These are phyloP conservation scores for Phenoliferia sp. DNA, from an alignment of 1,284 basidiomycete genomes.

Conservation along the genomic window DNA sequence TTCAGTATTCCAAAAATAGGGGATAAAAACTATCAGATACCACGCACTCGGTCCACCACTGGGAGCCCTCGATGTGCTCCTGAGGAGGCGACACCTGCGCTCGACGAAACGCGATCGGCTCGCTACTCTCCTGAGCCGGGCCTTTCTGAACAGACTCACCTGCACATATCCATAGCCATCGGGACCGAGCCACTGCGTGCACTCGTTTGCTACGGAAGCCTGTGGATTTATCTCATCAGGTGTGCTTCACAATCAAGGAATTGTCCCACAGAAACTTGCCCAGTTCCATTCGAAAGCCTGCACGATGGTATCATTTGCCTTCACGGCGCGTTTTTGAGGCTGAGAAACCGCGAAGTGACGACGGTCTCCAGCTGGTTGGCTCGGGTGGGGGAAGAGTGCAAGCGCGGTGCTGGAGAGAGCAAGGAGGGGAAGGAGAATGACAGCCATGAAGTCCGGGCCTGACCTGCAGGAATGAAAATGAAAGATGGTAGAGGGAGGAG, in stretches of 20 bases:
- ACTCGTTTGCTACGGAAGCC: constrained; percentile 7
- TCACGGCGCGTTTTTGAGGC: background rate
- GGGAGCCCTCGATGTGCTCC: background rate
- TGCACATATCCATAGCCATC: constrained; percentile 3
- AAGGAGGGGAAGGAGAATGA: no score
- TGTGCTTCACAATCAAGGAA: background rate
- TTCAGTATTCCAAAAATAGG: no score
- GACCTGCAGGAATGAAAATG: no score
- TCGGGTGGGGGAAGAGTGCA: no score
- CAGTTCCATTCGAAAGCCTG: constrained; percentile 9
- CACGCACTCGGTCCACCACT: constrained; percentile 33
- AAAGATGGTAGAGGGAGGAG: no score
- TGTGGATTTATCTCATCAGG: background rate
- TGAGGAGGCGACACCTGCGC: constrained; percentile 2
- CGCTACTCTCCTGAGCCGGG: no score
- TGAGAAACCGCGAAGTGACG: background rate
- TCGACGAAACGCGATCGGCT: no score
- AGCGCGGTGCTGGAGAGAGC: no score
- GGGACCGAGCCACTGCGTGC: constrained; percentile 2
- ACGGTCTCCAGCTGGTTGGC: no score
- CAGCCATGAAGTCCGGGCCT: no score
- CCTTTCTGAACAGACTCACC: no score
- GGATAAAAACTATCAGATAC: background rate
- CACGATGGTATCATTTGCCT: constrained; percentile 1
- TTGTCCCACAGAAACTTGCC: background rate